Conservation (phyloP, 768 basidiomycete genomes). For the Mycena rosella region DNA sequence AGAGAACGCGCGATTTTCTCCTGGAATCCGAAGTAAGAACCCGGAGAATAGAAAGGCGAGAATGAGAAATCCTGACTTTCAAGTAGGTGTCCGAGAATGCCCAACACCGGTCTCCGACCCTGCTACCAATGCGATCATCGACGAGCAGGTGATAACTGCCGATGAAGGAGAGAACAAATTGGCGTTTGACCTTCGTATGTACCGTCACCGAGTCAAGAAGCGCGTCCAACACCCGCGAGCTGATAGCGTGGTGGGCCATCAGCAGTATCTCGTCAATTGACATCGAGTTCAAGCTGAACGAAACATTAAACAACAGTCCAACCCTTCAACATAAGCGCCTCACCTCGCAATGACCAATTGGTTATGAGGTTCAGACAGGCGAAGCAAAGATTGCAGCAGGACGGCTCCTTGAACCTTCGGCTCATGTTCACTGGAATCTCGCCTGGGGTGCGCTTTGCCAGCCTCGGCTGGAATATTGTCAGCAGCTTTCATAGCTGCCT, state of each 20-base stretch:
- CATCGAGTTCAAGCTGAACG: conserved; percentile 51
- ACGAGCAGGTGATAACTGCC: conserved; percentile 85
- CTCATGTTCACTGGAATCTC: conserved; percentile 44
- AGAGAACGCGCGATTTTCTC: conserved; percentile 93
- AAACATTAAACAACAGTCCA: neutral
- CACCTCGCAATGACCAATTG: conserved; percentile 79
- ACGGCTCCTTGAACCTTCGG: conserved; percentile 88
- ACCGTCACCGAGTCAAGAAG: conserved; percentile 79
- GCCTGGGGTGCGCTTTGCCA: conserved; percentile 34
- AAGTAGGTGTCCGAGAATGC: conserved; percentile 91
- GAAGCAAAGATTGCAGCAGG: conserved; percentile 85
- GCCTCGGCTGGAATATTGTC: neutral
- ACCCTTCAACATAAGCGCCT: conserved; percentile 27
- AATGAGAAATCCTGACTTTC: conserved; percentile 70
- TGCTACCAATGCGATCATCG: conserved; percentile 91
- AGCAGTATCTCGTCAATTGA: conserved; percentile 68
- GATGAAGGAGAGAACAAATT: conserved; percentile 80
- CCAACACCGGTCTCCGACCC: conserved; percentile 94
- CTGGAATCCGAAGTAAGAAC: conserved; percentile 52
- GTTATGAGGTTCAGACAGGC: conserved; percentile 75
- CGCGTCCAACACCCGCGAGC: conserved; percentile 86
- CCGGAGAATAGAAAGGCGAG: neutral
- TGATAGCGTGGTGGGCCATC: conserved; percentile 65
- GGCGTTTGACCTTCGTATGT: conserved; percentile 72
- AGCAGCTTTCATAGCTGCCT: conserved; percentile 22